phyloP scores from a whole-genome alignment of 495 filamentous ascomycete species.

The Neurospora tetraspora region DNA sequence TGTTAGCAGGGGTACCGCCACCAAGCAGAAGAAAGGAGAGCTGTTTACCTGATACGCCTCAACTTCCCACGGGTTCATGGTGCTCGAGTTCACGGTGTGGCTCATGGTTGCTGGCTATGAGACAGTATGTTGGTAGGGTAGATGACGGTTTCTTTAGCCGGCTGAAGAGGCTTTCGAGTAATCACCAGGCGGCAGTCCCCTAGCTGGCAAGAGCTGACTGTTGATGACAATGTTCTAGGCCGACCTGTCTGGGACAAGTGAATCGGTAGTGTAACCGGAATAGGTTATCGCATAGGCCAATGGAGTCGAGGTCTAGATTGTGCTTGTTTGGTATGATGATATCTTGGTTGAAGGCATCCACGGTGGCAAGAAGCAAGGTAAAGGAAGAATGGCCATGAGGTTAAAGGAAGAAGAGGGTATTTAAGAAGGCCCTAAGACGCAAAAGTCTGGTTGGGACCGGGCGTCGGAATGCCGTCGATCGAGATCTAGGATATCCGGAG shows the following conservation, averaged over 20 bases:
- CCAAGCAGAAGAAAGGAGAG: neutral
- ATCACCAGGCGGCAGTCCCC: neutral
- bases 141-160: neutral
- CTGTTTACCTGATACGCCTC: conserved; percentile 10
- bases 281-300: neutral
- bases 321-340: neutral
- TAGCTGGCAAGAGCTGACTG: neutral
- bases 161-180: neutral
- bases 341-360: conserved; percentile 2
- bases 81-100: neutral
- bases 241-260: neutral
- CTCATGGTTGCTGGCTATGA: neutral
- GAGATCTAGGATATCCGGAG: neutral
- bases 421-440: neutral
- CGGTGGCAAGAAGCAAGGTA: neutral
- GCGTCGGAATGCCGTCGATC: neutral
- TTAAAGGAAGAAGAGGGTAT: conserved; percentile 3
- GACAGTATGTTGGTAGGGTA: neutral
- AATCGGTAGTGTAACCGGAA: conserved; percentile 7
- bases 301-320: neutral
- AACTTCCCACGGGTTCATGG: conserved; percentile 20
- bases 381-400: neutral
- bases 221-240: neutral
- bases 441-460: neutral
- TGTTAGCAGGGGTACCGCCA: neutral